Evolutionary conservation across 805 yeast genomes (phyloP), one percentile per base, ranked within the genome.

Genomic region (Saccharomycopsis microspora): DNA sequence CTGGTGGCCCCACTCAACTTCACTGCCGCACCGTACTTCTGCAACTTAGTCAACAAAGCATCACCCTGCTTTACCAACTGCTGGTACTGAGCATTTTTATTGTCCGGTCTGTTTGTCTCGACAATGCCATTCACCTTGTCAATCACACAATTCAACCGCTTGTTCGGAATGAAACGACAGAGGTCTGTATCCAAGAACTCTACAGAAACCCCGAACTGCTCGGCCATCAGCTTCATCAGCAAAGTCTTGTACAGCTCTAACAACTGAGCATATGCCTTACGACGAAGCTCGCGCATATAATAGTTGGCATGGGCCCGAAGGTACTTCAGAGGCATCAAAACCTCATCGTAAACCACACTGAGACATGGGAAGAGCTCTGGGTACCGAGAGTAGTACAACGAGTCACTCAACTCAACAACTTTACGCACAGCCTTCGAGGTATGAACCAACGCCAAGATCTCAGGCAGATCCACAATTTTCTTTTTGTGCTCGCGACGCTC

Each of bases 21-120:
- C 44, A 93, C 97, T 28, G 97, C 96, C 41, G 97, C 96, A 42
- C 96, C 95, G 58, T 90, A 93, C 64, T 89, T 93, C 64, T 93
- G 98, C 60, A 93, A 74, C 64, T 90, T 93, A 11, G 98, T 90
- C 62, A 93, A 76, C 58, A 93, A 71, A 2, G 81, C 78, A 61
- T 93, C 98, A 54, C 98, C 97, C 62, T 83, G 94, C 65, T 86
- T 88, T 58, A 93, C 80, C 59, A 93, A 74, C 54, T 71, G 65
- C 62, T 88, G 95, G 64, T 89, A 93, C 67, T 90, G 97, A 48
- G 86, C 84, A 62, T 93, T 90, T 67, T 93, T 93, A 68, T 84
- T 88, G 64, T 93, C 98, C 1, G 97, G 96, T 56, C 97, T 76
- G 65, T 88, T 93, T 11, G 98, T 93, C 63, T 86, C 94, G 54